Conservation (phyloP, 768 basidiomycete genomes). For the Phylloporus sp. region DNA sequence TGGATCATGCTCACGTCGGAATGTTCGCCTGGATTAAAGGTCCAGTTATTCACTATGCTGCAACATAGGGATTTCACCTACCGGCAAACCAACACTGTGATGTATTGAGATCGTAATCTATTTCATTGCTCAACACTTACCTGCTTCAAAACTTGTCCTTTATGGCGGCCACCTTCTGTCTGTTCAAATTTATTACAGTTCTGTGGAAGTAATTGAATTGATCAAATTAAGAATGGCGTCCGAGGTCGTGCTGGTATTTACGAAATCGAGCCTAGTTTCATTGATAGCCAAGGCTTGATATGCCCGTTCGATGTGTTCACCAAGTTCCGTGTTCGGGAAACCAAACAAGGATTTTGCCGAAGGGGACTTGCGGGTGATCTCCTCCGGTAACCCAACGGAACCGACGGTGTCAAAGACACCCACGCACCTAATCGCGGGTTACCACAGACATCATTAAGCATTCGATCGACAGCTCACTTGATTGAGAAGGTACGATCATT, state of each 20-base stretch:
- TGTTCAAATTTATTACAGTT: constrained; percentile 61
- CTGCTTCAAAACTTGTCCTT: constrained; percentile 60
- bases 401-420: constrained; percentile 82
- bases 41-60: neutral
- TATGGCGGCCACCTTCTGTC: constrained; percentile 44
- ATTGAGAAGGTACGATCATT: constrained; percentile 50
- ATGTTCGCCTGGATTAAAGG: constrained; percentile 25
- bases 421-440: constrained; percentile 42
- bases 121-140: constrained; percentile 28
- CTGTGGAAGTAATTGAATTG: constrained; percentile 28
- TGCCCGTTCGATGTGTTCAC: constrained; percentile 57
- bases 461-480: constrained; percentile 41
- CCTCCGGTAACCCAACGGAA: constrained; percentile 63
- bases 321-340: constrained; percentile 55
- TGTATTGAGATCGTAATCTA: constrained; percentile 4
- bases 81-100: constrained; percentile 69
- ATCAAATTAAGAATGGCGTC: neutral
- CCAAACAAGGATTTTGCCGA: constrained; percentile 54
- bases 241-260: constrained; percentile 28
- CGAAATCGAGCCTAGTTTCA: constrained; percentile 65
- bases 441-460: neutral
- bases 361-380: constrained; percentile 43
- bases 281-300: constrained; percentile 70
- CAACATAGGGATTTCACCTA: constrained; percentile 22
- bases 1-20: constrained; percentile 15